These are phyloP conservation scores for Pseudonitzschia multiseries DNA, from an alignment of 108 stramenopile species.

Conservation along the genomic window DNA sequence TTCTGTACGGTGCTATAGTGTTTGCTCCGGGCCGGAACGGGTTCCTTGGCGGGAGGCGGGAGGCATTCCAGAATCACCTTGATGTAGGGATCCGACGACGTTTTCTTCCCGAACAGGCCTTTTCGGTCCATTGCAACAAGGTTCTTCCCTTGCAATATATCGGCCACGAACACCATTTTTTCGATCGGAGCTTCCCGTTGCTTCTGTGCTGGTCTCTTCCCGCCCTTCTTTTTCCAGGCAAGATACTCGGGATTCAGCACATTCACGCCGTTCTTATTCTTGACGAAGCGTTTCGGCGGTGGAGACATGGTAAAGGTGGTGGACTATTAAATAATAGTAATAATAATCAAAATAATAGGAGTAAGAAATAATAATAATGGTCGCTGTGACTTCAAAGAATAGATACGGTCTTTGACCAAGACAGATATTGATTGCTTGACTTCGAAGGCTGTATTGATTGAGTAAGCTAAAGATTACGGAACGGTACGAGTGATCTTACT, in stretches of 20 bases:
- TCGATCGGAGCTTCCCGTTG: conserved; percentile 1
- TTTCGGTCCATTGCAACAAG: conserved; percentile 43
- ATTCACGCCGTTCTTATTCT: neutral
- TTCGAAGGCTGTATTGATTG: no score
- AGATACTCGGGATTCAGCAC: conserved; percentile 12
- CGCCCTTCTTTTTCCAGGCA: conserved; percentile 12
- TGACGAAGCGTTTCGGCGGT: neutral
- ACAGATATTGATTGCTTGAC: no score
- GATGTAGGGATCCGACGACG: conserved; percentile 46
- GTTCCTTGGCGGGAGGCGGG: neutral
- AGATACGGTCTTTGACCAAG: no score
- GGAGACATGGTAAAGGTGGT: neutral
- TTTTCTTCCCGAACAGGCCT: conserved; percentile 37
- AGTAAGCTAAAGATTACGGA: no score
- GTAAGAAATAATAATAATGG: no score
- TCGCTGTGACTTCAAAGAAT: no score
- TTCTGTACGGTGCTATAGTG: neutral
- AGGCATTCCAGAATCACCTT: conserved; percentile 1
- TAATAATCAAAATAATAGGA: no score
- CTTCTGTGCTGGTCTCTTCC: neutral
- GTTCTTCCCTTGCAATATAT: conserved; percentile 18
- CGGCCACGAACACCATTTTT: neutral
- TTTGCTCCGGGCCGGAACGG: neutral
- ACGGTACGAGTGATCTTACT: no score
- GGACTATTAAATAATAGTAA: no score